These are phyloP conservation scores for Cystobasidiaceae sp. DNA, from an alignment of 1,284 basidiomycete genomes.

Conservation along the genomic window DNA sequence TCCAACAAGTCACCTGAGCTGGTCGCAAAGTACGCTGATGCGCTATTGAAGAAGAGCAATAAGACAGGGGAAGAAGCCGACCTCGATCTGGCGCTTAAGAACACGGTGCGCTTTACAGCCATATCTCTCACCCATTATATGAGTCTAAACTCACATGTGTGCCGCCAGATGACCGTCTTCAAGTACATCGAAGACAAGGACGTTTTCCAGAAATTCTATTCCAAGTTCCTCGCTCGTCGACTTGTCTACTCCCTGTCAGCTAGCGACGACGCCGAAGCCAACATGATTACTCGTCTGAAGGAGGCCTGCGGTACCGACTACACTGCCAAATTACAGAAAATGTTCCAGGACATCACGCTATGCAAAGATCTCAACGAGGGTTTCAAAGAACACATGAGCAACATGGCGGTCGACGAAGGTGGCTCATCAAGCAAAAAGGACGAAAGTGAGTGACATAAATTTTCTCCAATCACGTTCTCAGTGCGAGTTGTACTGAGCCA, in stretches of 20 bases:
- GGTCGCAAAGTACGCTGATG: constrained; percentile 88
- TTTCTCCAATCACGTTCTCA: constrained; percentile 46
- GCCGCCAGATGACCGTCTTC: constrained; percentile 85
- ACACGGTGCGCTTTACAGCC: constrained; percentile 65
- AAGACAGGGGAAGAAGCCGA: constrained; percentile 84
- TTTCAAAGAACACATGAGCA: constrained; percentile 84
- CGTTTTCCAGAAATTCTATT: constrained; percentile 99
- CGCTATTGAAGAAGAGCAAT: constrained; percentile 88
- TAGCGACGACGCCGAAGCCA: constrained; percentile 93
- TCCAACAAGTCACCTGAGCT: constrained; percentile 90
- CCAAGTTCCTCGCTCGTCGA: constrained; percentile 90
- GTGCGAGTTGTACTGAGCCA: not conserved
- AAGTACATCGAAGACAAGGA: constrained; percentile 99
- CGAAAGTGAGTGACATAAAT: too few species aligned
- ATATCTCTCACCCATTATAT: not conserved
- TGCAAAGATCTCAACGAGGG: constrained; percentile 94
- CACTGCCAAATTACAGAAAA: constrained; percentile 93
- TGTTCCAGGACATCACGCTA: constrained; percentile 92
- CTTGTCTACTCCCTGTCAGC: constrained; percentile 88
- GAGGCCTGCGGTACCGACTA: constrained; percentile 98
- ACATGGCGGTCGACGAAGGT: constrained; percentile 27
- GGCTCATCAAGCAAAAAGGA: constrained; percentile 49
- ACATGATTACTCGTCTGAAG: constrained; percentile 98
- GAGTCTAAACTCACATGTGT: not conserved
- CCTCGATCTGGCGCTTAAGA: constrained; percentile 81